Percentiles rank a stretch among this genome's conserved stretches.
These are phyloP conservation scores for Nidularia pulvinata DNA, from an alignment of 768 basidiomycete species.

Conservation along the genomic window DNA sequence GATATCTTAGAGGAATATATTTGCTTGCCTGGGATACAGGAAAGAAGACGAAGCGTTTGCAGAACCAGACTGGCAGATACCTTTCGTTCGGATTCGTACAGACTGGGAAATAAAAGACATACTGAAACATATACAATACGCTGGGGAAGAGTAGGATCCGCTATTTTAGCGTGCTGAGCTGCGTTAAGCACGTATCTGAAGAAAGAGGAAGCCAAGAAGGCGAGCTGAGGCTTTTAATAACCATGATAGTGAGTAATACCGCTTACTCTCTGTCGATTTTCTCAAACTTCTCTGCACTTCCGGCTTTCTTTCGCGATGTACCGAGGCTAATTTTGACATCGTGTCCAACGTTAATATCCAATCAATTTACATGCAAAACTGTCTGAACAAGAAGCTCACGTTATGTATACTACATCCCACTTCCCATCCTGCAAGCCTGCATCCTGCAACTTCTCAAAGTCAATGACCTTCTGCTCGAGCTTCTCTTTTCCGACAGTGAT, in stretches of 20 bases:
- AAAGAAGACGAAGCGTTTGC: conserved; percentile 49
- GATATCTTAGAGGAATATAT: not conserved
- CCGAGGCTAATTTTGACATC: conserved; percentile 69
- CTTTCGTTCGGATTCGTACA: not conserved
- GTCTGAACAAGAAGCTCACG: conserved; percentile 48
- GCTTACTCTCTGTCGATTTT: conserved; percentile 77
- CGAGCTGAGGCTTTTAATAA: no score
- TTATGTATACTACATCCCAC: conserved; percentile 79
- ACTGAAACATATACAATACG: conserved; percentile 74
- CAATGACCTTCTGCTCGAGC: conserved; percentile 64
- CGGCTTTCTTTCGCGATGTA: conserved; percentile 60
- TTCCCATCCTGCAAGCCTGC: conserved; percentile 49
- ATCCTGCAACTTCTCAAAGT: conserved; percentile 66
- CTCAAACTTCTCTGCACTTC: conserved; percentile 65
- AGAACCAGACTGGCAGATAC: conserved; percentile 35
- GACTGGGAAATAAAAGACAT: conserved; percentile 14
- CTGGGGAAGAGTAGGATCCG: conserved; percentile 45
- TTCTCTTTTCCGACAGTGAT: conserved; percentile 48
- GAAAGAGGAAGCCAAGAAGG: not conserved
- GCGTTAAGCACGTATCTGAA: conserved; percentile 74
- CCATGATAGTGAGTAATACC: not conserved
- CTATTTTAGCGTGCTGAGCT: conserved; percentile 60
- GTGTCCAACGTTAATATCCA: not conserved
- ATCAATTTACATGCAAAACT: not conserved
- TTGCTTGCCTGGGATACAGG: conserved; percentile 47